phyloP scores from a whole-genome alignment of 129 eudicot genomes.

The Sambucus nigra region DNA sequence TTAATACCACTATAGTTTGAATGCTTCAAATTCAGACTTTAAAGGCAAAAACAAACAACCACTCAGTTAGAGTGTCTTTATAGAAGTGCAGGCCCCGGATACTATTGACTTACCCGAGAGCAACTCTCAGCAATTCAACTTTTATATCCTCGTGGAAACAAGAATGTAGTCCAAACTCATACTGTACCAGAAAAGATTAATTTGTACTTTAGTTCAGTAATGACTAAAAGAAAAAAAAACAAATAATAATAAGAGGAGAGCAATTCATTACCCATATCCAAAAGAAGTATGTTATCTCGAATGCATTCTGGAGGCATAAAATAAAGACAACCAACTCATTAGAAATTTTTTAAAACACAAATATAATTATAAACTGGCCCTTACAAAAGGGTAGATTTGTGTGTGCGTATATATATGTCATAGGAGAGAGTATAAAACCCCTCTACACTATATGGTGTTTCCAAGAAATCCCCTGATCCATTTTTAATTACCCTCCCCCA shows the following conservation, averaged over 20 bases:
- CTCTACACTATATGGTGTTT: too few relatives aligned
- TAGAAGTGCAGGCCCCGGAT: too few relatives aligned
- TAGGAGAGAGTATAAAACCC: too few relatives aligned
- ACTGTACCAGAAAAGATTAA: conserved; percentile 34
- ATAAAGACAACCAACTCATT: conserved; percentile 1
- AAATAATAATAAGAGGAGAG: background rate
- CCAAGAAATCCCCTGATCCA: too few relatives aligned
- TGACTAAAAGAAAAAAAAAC: background rate
- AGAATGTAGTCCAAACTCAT: conserved; percentile 76
- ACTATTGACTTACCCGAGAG: conserved; percentile 53
- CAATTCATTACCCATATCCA: conserved; percentile 70
- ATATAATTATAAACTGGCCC: background rate
- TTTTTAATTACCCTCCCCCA: too few relatives aligned
- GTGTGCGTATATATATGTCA: too few relatives aligned
- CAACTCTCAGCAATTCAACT: conserved; percentile 43
- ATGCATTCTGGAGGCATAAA: conserved; percentile 62
- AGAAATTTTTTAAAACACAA: background rate
- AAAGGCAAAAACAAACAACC: too few relatives aligned
- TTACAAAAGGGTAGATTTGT: too few relatives aligned
- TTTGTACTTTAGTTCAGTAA: too few relatives aligned
- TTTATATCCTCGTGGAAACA: conserved; percentile 50
- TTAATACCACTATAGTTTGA: too few relatives aligned
- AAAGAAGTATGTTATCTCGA: conserved; percentile 87
- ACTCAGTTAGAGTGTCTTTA: too few relatives aligned
- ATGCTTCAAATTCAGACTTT: too few relatives aligned